Evolutionary conservation across 2,329 filamentous ascomycete genomes (phyloP).

Genomic region (Xylaria sp.): DNA sequence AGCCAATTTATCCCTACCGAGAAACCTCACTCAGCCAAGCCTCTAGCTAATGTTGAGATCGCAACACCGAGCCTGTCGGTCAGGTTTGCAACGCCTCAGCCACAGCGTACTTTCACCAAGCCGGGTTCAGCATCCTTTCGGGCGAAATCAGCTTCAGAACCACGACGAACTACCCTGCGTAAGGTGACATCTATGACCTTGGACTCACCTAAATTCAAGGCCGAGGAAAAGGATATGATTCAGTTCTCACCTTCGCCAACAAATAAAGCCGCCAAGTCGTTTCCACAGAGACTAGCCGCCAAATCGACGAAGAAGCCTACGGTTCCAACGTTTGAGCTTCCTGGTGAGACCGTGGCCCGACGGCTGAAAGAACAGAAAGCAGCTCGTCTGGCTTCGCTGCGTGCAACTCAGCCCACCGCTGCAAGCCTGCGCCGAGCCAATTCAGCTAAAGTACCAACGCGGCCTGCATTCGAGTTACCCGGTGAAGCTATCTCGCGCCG

Average conservation of each 20-base stretch:
- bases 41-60: slow-evolving; percentile 28
- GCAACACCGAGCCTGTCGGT: slow-evolving; percentile 30
- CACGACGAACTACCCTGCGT: slow-evolving; percentile 52
- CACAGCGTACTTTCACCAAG: slow-evolving; percentile 38
- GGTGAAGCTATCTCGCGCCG: slow-evolving; percentile 69
- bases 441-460: slow-evolving; percentile 62
- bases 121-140: slow-evolving; percentile 55
- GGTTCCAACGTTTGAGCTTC: slow-evolving; percentile 68
- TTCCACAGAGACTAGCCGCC: slow-evolving; percentile 57
- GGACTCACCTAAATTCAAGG: slow-evolving; percentile 44
- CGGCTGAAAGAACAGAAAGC: slow-evolving; percentile 53
- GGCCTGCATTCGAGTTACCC: slow-evolving; percentile 69
- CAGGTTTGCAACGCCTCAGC: slow-evolving; percentile 45
- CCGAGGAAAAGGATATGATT: slow-evolving; percentile 41
- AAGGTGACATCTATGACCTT: slow-evolving; percentile 56
- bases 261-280: slow-evolving; percentile 53
- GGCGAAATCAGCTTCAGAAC: slow-evolving; percentile 53
- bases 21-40: slow-evolving; percentile 21
- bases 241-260: slow-evolving; percentile 41
- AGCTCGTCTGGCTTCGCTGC: slow-evolving; percentile 59
- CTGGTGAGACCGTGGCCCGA: slow-evolving; percentile 68
- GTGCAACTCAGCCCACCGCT: slow-evolving; percentile 43
- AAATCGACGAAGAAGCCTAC: slow-evolving; percentile 67
- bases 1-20: slow-evolving; percentile 39
- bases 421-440: slow-evolving; percentile 58